Evolutionary conservation across 306 rosid species (phyloP).

Genomic region (Cicer yamashitae): DNA sequence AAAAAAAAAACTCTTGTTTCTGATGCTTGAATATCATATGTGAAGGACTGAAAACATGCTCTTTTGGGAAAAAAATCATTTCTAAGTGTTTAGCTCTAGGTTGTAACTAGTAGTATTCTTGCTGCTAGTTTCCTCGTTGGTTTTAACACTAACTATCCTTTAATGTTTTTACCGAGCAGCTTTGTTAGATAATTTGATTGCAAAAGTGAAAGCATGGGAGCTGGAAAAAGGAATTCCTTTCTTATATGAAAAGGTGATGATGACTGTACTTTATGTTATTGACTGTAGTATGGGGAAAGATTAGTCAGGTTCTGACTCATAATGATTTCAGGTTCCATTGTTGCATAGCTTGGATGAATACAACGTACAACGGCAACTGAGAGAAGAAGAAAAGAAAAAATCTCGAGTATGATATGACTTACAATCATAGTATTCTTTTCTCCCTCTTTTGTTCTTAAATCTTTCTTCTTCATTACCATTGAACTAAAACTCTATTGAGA

Average conservation of each 20-base stretch:
- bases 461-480: constrained; percentile 5
- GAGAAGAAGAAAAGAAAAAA: constrained; percentile 87
- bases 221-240: constrained; percentile 81
- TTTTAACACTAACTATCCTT: constrained; percentile 36
- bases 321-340: constrained; percentile 62
- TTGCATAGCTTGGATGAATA: constrained; percentile 69
- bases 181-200: constrained; percentile 69
- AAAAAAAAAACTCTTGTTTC: background rate
- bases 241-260: constrained; percentile 84
- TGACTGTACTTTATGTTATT: constrained; percentile 27
- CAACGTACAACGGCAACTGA: constrained; percentile 56
- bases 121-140: background rate
- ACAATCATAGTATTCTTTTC: constrained; percentile 1
- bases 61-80: constrained; percentile 6
- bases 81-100: constrained; percentile 29
- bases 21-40: constrained; percentile 1
- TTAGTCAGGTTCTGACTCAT: constrained; percentile 31
- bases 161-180: constrained; percentile 54
- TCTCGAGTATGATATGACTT: constrained; percentile 64
- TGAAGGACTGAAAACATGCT: constrained; percentile 3
- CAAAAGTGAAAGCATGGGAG: constrained; percentile 89
- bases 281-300: background rate
- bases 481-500: constrained; percentile 26
- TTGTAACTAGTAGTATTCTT: constrained; percentile 15
- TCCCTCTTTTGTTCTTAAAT: background rate